phyloP scores from a whole-genome alignment of 805 yeast genomes.

The Clavispora phyllophila region DNA sequence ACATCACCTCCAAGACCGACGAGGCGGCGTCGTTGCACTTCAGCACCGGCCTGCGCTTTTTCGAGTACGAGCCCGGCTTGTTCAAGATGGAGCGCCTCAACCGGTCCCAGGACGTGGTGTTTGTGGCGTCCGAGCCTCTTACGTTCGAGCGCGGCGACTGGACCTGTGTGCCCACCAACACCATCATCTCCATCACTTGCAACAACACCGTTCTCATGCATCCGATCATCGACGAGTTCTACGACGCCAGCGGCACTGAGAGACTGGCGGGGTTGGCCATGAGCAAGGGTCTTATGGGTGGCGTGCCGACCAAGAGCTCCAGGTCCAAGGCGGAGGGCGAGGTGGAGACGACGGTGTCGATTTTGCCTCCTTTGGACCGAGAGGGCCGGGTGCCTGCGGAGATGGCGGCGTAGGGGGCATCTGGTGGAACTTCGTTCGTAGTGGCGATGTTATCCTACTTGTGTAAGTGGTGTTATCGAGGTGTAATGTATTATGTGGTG shows the following conservation, averaged over 20 bases:
- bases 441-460: no score
- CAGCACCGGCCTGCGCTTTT: slow-evolving; percentile 87
- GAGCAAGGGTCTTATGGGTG: slow-evolving; percentile 88
- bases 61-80: slow-evolving; percentile 86
- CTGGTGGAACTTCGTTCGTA: no score
- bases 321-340: slow-evolving; percentile 9
- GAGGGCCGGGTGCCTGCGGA: slow-evolving; percentile 24
- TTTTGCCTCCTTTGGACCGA: slow-evolving; percentile 31
- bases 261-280: slow-evolving; percentile 82
- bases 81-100: slow-evolving; percentile 92
- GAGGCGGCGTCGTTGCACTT: slow-evolving; percentile 97
- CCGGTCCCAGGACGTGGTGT: slow-evolving; percentile 88
- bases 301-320: slow-evolving; percentile 63
- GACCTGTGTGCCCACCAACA: slow-evolving; percentile 94
- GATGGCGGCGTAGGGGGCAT: neutral
- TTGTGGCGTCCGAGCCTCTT: slow-evolving; percentile 94
- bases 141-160: slow-evolving; percentile 97
- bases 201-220: slow-evolving; percentile 81
- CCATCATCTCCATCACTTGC: slow-evolving; percentile 71
- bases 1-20: slow-evolving; percentile 81
- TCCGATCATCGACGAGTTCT: slow-evolving; percentile 88
- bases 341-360: slow-evolving; percentile 21
- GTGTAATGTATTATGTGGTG: no score
- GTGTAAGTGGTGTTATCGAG: no score
- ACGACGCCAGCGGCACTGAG: slow-evolving; percentile 59